Evolutionary conservation across 2,329 filamentous ascomycete species (phyloP), one percentile per base, ranked within the genome.

Genomic region (Colletotrichum salicis): DNA sequence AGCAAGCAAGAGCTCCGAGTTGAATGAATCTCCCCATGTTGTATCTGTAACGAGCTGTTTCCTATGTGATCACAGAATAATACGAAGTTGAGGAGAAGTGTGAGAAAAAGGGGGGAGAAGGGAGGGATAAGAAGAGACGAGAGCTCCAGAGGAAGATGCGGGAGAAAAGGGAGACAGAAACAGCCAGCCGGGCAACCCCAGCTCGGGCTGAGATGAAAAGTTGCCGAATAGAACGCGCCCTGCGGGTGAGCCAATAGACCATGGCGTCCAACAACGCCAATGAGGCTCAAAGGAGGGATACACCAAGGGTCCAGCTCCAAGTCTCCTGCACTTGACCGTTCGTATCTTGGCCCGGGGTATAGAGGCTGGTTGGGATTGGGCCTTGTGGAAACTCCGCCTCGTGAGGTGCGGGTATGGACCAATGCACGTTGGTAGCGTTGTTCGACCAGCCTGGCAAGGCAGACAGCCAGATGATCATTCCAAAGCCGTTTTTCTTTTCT

Each of bases 1-100:
- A 66, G 71, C 74, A 76, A 73, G 75, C 73, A 51, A 77, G 51
- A 64, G 75, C 75, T 45, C 73, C 76, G n/a, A 70, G 52, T 37
- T 71, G 70, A 33, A 76, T 11, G 33, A 70, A 58, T 56, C 58
- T 64, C 55, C 74, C 78, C 78, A 79, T 79, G 11, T 64, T 45
- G 37, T 7, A 41, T 15, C 37, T 51, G 29, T n/a, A 8, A 29
- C 52, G 19, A 48, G 15, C 31, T 29, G 19, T 64, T 55, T 29
- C 31, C 15, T 69, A 6, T 4, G 15, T 37, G 24, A 29, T 48
- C 3, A 35, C 24, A 37, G 35, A 61, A 5, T 27, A 55, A 31
- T 15, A 58, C 48, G 22, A 54, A 15, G n/a, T 31, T 13, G 33
- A 58, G 55, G 64, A 37, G 33, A 55, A 41, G 51, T 15, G 56